phyloP scores from a whole-genome alignment of 1,139 yeast species.

The Geotrichum phurueaensis region DNA sequence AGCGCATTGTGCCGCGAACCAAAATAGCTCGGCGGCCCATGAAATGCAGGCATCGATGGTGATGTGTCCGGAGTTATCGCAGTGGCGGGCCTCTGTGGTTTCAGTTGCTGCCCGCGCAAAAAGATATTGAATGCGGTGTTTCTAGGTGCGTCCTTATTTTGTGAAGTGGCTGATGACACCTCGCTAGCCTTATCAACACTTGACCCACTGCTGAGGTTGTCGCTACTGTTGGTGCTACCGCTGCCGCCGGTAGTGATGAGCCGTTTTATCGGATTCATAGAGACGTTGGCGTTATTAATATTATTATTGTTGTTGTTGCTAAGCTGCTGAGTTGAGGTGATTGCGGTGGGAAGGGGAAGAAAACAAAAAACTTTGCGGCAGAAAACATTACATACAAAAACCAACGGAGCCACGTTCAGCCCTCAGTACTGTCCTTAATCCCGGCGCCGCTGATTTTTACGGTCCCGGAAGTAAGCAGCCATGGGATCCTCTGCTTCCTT shows the following conservation, averaged over 20 bases:
- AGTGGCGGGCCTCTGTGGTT: not conserved
- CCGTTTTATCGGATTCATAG: not conserved
- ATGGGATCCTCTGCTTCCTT: slow-evolving; percentile 15
- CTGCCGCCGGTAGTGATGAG: not conserved
- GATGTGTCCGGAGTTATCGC: not conserved
- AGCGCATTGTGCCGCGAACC: not conserved
- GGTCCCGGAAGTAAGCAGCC: slow-evolving; percentile 12
- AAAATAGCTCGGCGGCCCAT: not conserved
- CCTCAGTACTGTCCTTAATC: not conserved
- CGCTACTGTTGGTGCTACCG: not conserved
- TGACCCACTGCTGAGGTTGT: not conserved
- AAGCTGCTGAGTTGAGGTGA: not conserved
- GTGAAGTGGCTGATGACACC: not conserved
- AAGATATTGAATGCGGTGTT: not conserved
- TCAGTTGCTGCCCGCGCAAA: not conserved
- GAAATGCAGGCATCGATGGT: not conserved
- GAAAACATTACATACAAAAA: not conserved
- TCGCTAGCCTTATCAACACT: not conserved
- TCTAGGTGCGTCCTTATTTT: not conserved
- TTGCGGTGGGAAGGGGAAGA: not conserved
- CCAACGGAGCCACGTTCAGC: not conserved
- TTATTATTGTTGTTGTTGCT: not conserved
- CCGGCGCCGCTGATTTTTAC: not conserved
- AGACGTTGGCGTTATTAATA: not conserved
- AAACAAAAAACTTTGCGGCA: not conserved